phyloP scores from a whole-genome alignment of 129 eudicot species.

The Calendula officinalis region DNA sequence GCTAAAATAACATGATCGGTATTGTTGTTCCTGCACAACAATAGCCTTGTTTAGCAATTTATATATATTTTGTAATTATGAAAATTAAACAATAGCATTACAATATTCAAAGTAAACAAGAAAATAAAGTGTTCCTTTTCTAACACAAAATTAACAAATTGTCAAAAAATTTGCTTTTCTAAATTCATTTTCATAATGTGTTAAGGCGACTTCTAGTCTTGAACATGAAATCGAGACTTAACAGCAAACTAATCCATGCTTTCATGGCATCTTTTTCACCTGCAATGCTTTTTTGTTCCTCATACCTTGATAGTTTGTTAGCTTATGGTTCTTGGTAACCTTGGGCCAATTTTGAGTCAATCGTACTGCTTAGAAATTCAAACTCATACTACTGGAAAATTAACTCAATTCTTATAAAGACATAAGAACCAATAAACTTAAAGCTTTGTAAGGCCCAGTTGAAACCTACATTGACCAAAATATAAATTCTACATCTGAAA shows the following conservation, averaged over 20 bases:
- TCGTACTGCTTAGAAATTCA: background rate
- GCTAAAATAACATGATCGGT: conserved; percentile 41
- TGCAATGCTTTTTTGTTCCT: too few species aligned
- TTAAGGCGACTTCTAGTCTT: too few species aligned
- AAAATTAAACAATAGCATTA: background rate
- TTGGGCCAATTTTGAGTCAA: background rate
- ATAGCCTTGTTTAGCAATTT: conserved; percentile 20
- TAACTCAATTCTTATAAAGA: too few species aligned
- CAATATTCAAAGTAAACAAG: background rate
- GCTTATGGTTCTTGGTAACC: background rate
- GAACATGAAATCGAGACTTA: too few species aligned
- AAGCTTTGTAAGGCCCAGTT: too few species aligned
- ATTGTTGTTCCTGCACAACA: conserved; percentile 34
- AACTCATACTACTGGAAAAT: too few species aligned
- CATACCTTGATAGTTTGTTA: background rate
- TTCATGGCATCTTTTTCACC: background rate
- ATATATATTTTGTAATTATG: too few species aligned
- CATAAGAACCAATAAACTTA: background rate
- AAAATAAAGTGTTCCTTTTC: background rate
- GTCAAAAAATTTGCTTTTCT: background rate
- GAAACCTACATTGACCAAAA: too few species aligned
- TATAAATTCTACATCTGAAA: too few species aligned
- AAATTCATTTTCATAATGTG: too few species aligned
- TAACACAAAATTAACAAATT: background rate
- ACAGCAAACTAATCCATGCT: too few species aligned